Evolutionary conservation across 2,329 filamentous ascomycete species (phyloP).

Genomic region (Fusarium paranaense): DNA sequence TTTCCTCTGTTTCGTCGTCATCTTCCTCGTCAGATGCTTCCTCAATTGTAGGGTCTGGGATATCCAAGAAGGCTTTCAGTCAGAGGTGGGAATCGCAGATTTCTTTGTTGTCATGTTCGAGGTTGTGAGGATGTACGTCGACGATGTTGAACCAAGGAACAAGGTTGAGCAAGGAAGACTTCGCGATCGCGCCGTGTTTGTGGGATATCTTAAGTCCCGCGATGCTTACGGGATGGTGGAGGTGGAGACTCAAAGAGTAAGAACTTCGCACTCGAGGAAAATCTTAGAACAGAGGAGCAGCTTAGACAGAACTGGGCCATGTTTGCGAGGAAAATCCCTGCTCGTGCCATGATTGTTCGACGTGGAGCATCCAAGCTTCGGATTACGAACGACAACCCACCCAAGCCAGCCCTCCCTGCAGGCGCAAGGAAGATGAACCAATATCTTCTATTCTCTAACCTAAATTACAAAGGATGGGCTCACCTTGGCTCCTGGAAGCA

Average conservation of each 20-base stretch:
- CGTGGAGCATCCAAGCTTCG: no score
- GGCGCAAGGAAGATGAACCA: neutral
- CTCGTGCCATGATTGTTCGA: no score
- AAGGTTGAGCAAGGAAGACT: neutral
- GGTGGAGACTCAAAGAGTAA: neutral
- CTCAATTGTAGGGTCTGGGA: neutral
- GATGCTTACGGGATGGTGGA: neutral
- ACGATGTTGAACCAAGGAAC: neutral
- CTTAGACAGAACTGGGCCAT: no score
- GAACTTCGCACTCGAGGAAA: neutral
- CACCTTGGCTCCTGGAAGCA: neutral
- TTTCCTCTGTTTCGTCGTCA: neutral
- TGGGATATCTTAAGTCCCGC: neutral
- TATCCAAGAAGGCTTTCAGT: neutral
- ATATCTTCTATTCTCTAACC: neutral
- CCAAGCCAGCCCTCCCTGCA: no score
- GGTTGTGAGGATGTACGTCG: neutral
- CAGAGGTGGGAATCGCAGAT: neutral
- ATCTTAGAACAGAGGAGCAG: neutral
- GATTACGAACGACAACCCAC: no score
- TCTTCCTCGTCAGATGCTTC: neutral
- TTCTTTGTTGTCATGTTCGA: neutral
- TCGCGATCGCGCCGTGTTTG: neutral
- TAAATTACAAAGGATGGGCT: neutral
- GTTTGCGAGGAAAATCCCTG: no score